A percentile compares a stretch with the other conserved stretches of the same genome.
These are phyloP conservation scores for Nelumbo lutea DNA, from an alignment of 164 flowering plant genomes.

Conservation along the genomic window DNA sequence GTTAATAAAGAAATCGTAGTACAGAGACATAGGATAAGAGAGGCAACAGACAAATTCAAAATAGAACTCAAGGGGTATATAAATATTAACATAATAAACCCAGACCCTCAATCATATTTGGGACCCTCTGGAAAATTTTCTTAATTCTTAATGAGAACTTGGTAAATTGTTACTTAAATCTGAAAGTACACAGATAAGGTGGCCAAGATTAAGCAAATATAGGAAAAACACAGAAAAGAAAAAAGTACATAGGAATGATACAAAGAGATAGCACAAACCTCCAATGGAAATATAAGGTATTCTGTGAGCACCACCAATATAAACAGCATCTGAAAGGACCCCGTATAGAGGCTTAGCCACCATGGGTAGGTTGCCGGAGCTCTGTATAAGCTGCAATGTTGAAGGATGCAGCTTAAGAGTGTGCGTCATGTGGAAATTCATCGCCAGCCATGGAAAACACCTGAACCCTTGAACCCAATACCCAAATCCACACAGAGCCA, in stretches of 20 bases:
- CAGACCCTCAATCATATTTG: too few relatives aligned
- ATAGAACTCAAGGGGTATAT: too few relatives aligned
- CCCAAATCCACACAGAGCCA: slow-evolving; percentile 72
- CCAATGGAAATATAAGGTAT: slow-evolving; percentile 85
- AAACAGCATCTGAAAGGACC: slow-evolving; percentile 79
- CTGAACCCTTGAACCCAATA: slow-evolving; percentile 95
- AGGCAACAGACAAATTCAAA: too few relatives aligned
- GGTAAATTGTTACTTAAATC: neutral
- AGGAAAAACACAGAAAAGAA: neutral
- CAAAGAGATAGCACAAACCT: slow-evolving; percentile 38
- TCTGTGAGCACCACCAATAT: slow-evolving; percentile 73
- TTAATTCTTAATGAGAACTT: neutral
- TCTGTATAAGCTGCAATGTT: slow-evolving; percentile 77
- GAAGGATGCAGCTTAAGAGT: slow-evolving; percentile 60
- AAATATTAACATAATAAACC: too few relatives aligned
- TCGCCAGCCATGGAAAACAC: slow-evolving; percentile 91
- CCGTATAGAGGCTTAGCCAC: slow-evolving; percentile 94
- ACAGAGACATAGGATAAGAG: too few relatives aligned
- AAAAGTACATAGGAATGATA: neutral
- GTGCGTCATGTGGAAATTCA: slow-evolving; percentile 72
- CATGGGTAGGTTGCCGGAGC: slow-evolving; percentile 73
- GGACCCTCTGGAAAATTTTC: neutral
- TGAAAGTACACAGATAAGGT: neutral
- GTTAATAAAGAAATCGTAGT: too few relatives aligned
- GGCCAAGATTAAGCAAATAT: neutral